These are phyloP conservation scores for Solanum virginianum DNA, from an alignment of 257 asterid genomes.

Conservation along the genomic window DNA sequence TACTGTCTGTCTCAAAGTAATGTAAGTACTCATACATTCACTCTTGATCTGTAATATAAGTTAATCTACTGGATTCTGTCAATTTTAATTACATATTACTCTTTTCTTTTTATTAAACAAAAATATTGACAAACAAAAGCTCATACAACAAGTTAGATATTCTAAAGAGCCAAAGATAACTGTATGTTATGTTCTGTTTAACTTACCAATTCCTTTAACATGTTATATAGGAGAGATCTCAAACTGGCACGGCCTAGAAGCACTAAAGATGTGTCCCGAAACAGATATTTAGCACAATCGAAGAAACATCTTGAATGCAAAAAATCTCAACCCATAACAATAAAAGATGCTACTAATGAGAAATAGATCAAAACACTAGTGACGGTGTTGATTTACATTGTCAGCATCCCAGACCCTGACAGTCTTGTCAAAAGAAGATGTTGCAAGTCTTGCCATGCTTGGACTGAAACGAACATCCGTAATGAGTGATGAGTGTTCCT, in stretches of 20 bases:
- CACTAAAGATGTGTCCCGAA: not conserved
- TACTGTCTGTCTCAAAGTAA: not conserved
- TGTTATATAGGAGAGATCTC: not conserved
- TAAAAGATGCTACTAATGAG: not conserved
- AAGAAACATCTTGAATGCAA: not conserved
- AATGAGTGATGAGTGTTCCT: constrained; percentile 73
- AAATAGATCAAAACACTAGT: not conserved
- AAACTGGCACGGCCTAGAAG: not conserved
- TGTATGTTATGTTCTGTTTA: not conserved
- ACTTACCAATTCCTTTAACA: not conserved
- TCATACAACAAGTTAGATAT: not conserved
- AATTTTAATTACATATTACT: not conserved
- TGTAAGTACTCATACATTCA: not conserved
- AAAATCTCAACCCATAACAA: not conserved
- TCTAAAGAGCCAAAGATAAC: not conserved
- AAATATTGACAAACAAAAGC: not conserved
- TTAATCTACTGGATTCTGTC: not conserved
- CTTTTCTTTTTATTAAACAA: not conserved
- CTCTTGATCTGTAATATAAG: not conserved
- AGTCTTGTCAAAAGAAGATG: constrained; percentile 91
- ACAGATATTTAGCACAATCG: not conserved
- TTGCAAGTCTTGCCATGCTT: constrained; percentile 93
- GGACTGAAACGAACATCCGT: constrained; percentile 98
- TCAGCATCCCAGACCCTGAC: constrained; percentile 98
- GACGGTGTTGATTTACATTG: constrained; percentile 38